Base-by-base conservation (phyloP, 129 eudicot species). In the Saposhnikovia divaricata region DNA sequence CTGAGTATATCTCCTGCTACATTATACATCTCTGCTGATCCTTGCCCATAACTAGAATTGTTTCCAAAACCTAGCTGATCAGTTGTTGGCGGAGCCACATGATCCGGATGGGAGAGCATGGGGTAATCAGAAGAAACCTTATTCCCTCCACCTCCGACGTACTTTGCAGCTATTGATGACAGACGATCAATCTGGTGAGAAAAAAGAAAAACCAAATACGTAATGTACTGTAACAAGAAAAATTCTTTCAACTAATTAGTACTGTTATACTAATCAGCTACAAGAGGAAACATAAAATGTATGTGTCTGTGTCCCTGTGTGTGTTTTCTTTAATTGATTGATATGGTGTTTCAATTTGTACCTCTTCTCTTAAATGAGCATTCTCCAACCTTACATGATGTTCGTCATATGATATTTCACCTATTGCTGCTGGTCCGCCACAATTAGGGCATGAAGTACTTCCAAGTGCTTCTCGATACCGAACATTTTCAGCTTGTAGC, bases 151-250 rank as follows among this genome's bases (percentile, higher is more conserved):
- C 96, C 98, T 61, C 96, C 98, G 21, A 91, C 89, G 75, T 89
- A 91, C 84, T 88, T 91, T 50, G 93, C 98, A 21, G 96, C 93
- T 81, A 91, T 86, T 51, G 86, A 89, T 42, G 97, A 87, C 61
- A 93, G 89, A 83, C 92, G 79, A 75, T 93, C 96, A 69, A 91
- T 82, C 97, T 93, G 86, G 15, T 4, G 4, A 61, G 69, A n/a
- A n/a, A n/a, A n/a, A n/a, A 25, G 34, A n/a, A n/a, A 59, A 23
- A 23, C 9, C 27, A 45, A 63, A 34, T 14, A 34, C 3, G 0
- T 31, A 31, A 5, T 68, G n/a, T n/a, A n/a, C 7, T 68, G 9
- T 12, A 13, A 34, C 37, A 31, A 66, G 5, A 12, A 27, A 25
- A 25, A 63, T 27, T 61, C 70, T 53, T 53, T 2, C 5, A 51